These are phyloP conservation scores for Gracilaria domingensis DNA, from an alignment of 23 red algal genomes.

Conservation along the genomic window DNA sequence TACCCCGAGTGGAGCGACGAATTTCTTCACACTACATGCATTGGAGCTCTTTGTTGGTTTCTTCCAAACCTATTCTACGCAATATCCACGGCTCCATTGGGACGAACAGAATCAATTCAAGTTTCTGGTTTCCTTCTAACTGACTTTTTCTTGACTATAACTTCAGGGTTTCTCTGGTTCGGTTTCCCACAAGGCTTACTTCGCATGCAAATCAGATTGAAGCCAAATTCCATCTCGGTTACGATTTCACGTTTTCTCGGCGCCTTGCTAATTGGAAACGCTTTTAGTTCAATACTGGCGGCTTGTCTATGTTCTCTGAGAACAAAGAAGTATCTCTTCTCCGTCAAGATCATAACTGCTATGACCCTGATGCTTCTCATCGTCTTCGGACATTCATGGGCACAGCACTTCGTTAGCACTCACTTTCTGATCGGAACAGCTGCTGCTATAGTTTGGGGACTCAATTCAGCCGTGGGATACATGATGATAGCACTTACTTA, in stretches of 20 bases:
- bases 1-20: constrained; percentile 58
- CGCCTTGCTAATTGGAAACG: constrained; percentile 50
- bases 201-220: constrained; percentile 35
- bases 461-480: constrained; percentile 41
- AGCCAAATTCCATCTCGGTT: constrained; percentile 48
- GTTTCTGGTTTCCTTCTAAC: constrained; percentile 1
- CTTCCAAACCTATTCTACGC: constrained; percentile 45
- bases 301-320: constrained; percentile 3
- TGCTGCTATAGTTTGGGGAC: constrained; percentile 38
- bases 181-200: constrained; percentile 39
- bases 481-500: constrained; percentile 11
- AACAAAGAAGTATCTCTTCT: constrained; percentile 29
- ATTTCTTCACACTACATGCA: constrained; percentile 24
- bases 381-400: constrained; percentile 25
- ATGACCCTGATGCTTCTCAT: background rate
- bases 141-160: constrained; percentile 15
- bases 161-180: background rate
- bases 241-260: constrained; percentile 50
- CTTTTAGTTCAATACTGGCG: constrained; percentile 21
- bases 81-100: constrained; percentile 13
- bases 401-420: background rate
- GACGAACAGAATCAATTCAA: constrained; percentile 10
- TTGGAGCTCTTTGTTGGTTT: constrained; percentile 33
- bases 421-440: constrained; percentile 18
- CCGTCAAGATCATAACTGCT: constrained; percentile 21